Percentiles rank a stretch among this genome's conserved stretches.
These are phyloP conservation scores for Aspergillus cejpii DNA, from an alignment of 2,329 filamentous ascomycete genomes.

Conservation along the genomic window DNA sequence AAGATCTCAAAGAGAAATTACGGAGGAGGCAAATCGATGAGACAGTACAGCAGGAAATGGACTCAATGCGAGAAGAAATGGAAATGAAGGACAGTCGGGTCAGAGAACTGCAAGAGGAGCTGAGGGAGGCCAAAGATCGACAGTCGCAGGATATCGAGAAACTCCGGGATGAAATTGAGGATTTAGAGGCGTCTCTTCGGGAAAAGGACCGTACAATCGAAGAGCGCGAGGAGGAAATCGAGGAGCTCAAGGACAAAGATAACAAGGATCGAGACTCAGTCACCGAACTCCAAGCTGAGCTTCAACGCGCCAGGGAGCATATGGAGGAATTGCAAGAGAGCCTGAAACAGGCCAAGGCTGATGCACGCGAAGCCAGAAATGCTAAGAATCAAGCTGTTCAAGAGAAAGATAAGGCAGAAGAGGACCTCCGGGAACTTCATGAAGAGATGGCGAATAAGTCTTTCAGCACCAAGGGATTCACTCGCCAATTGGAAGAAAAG, in stretches of 20 bases:
- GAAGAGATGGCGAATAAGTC: conserved; percentile 76
- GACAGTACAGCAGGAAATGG: conserved; percentile 57
- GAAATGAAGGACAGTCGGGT: conserved; percentile 43
- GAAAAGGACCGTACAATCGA: conserved; percentile 69
- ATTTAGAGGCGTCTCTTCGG: conserved; percentile 67
- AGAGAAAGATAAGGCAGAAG: conserved; percentile 45
- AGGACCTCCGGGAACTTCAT: conserved; percentile 57
- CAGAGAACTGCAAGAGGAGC: conserved; percentile 43
- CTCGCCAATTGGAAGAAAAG: conserved; percentile 68
- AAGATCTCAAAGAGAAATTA: conserved; percentile 73
- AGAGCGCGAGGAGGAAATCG: conserved; percentile 68
- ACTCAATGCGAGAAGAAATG: conserved; percentile 45
- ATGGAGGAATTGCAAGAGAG: conserved; percentile 41
- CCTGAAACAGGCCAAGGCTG: conserved; percentile 34
- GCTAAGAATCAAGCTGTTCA: conserved; percentile 46
- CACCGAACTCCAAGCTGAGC: conserved; percentile 45
- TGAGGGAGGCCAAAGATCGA: conserved; percentile 53
- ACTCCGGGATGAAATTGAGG: conserved; percentile 65
- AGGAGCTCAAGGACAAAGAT: conserved; percentile 52
- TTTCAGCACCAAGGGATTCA: conserved; percentile 65
- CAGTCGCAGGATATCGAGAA: conserved; percentile 56
- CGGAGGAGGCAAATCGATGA: conserved; percentile 70
- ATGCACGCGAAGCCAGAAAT: conserved; percentile 41
- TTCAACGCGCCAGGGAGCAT: conserved; percentile 42
- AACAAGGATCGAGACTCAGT: conserved; percentile 39